phyloP scores from a whole-genome alignment of 345 rosid genomes.

The Pistacia integerrima region DNA sequence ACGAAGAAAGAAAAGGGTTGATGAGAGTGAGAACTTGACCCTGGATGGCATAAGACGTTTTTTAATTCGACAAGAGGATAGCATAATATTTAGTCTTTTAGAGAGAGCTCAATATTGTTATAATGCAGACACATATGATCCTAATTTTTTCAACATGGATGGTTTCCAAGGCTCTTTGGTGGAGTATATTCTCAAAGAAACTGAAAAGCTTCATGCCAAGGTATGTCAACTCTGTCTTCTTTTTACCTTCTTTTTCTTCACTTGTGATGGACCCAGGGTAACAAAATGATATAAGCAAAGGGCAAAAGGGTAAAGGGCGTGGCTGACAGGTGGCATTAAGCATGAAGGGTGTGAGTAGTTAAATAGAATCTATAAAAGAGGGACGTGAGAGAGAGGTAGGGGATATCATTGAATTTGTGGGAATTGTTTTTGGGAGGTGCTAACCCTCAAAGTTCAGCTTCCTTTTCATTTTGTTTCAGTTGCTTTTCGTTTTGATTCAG shows the following conservation, averaged over 20 bases:
- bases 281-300: no score
- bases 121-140: constrained; percentile 86
- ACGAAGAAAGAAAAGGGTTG: constrained; percentile 55
- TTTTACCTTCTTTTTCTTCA: background rate
- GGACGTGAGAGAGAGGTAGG: no score
- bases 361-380: no score
- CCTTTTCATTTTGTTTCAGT: no score
- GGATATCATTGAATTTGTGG: no score
- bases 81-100: constrained; percentile 75
- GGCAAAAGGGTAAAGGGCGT: no score
- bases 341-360: no score
- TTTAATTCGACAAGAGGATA: constrained; percentile 88
- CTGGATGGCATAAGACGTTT: constrained; percentile 74
- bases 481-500: no score
- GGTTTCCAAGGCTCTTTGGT: constrained; percentile 86
- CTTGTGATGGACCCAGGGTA: background rate
- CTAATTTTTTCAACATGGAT: constrained; percentile 66
- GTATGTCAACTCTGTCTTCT: constrained; percentile 27
- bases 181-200: constrained; percentile 77
- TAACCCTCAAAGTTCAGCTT: no score
- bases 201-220: constrained; percentile 87
- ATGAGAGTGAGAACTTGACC: constrained; percentile 71
- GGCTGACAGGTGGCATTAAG: no score
- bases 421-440: no score
- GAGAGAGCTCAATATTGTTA: constrained; percentile 87